Base-by-base conservation (phyloP, 345 rosid species). In the Rhodamnia rubescens region DNA sequence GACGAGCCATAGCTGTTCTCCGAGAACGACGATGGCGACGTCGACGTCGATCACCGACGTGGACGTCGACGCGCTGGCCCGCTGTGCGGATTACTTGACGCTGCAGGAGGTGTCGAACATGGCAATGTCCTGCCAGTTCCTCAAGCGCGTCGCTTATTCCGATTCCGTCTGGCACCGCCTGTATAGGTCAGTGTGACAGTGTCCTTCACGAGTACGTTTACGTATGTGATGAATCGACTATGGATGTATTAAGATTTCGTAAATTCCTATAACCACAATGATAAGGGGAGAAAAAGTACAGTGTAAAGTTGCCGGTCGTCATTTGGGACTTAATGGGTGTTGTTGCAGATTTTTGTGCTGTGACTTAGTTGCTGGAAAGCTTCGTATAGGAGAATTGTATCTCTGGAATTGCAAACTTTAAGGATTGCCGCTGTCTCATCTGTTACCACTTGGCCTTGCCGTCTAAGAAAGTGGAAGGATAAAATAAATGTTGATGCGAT, bases 101-200 rank as follows among this genome's bases (percentile, higher is more conserved):
- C 87, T 90, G 6, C 90, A 85, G 57, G 95, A 93, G 87, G 69
- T 93, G 64, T 84, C 90, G 83, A 91, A 85, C 90, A 54, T 94
- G 81, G 92, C 96, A 82, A 87, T 90, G 83, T 82, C 95, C 84
- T 93, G 91, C 87, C 91, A 90, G 85, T 89, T 75, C 83, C 90
- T 94, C 87, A 88, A 89, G 82, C 86, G 83, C 14, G 88, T 87
- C 61, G 90, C 91, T 58, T 93, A 91, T 84, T 91, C 92, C 82
- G 95, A 93, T 83, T 84, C 93, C 78, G 82, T 94, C 57, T 91
- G 96, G 93, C 89, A 51, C 53, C 93, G 89, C 81, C 84, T 84
- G 74, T 93, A 89, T 88, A 90, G 93, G 95, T 85, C 64, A 53
- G 12, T 55, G 20, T 12, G 49, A 40, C 74, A 9, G 85, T 18